Base-by-base conservation (phyloP, 2,329 filamentous ascomycete species). In the Cytospora piceae region DNA sequence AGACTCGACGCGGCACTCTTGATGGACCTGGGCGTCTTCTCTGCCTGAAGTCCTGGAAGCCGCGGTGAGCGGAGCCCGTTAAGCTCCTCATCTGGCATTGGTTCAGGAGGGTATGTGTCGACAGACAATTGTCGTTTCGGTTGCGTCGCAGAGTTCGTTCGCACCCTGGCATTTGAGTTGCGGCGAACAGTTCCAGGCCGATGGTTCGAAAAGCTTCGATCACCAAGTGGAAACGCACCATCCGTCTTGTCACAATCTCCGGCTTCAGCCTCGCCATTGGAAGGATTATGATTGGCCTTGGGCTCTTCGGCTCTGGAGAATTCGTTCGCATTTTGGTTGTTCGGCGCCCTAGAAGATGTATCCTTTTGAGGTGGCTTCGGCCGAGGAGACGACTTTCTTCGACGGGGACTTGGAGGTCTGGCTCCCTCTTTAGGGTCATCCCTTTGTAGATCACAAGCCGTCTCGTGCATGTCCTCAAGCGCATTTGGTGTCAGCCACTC, bases 401-500 rank as follows among this genome's bases (percentile, higher is more conserved):
- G 65, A n/a, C 51, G 34, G 22, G 63, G 34, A 15, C 64, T 66
- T 27, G 57, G 34, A 4, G 60, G 59, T 66, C 58, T 69, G 71
- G 69, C 39, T 52, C 62, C 65, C 31, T 72, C 65, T 56, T 75
- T 71, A 58, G 69, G 65, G n/a, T 60, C 64, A 24, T 74, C 72
- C n/a, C 73, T 70, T 65, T 74, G 73, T 42, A 74, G 64, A 20
- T 68, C 71, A 29, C 74, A 73, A 15, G 78, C 74, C 59, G 77
- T 80, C 20, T 78, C 72, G 0, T 79, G 77, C 76, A 87, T 81
- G 12, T 79, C 77, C 24, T 82, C 80, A 4, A 87, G 73, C n/a
- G 81, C 83, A 63, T 81, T 80, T 0, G 87, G 87, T 1, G 87
- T 87, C n/a, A 90, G 77, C 87, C 87, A 90, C 73, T 90, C 88